phyloP scores from a whole-genome alignment of 2,329 filamentous ascomycete genomes.

The Harringtonia aguacate region DNA sequence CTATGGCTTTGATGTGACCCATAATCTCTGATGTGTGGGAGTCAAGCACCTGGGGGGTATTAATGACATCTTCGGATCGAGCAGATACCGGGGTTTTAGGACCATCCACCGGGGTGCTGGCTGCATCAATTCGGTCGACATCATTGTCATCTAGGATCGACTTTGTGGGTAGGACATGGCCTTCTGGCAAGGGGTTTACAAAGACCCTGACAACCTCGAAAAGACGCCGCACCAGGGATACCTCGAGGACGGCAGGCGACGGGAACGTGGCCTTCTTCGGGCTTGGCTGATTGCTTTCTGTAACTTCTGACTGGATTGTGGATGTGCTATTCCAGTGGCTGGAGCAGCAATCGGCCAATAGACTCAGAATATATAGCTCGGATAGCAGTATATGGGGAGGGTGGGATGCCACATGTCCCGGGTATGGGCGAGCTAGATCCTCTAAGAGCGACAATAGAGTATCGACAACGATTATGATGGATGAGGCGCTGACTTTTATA shows the following conservation, averaged over 20 bases:
- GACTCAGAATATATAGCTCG: slow-evolving; percentile 51
- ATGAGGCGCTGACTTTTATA: slow-evolving; percentile 46
- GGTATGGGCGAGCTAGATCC: slow-evolving; percentile 44
- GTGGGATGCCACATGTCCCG: slow-evolving; percentile 35
- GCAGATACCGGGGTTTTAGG: slow-evolving; percentile 12
- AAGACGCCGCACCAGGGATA: slow-evolving; percentile 40
- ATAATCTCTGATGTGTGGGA: slow-evolving; percentile 38
- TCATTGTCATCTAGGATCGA: slow-evolving; percentile 41
- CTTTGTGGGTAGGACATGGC: slow-evolving; percentile 42
- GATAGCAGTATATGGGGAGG: slow-evolving; percentile 52
- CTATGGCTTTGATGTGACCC: slow-evolving; percentile 40
- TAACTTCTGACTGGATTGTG: slow-evolving; percentile 12
- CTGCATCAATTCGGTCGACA: neutral
- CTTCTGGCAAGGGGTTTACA: slow-evolving; percentile 48
- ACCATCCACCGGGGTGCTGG: slow-evolving; percentile 7
- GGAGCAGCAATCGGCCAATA: slow-evolving; percentile 55
- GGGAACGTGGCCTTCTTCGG: slow-evolving; percentile 13
- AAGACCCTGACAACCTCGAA: slow-evolving; percentile 46
- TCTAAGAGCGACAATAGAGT: slow-evolving; percentile 47
- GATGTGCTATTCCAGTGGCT: slow-evolving; percentile 41
- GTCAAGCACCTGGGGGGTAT: slow-evolving; percentile 20
- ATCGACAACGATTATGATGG: slow-evolving; percentile 43
- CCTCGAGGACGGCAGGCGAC: slow-evolving; percentile 31
- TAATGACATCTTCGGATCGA: slow-evolving; percentile 24
- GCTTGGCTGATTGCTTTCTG: neutral